A percentile compares a stretch with the other conserved stretches of the same genome.
phyloP scores from a whole-genome alignment of 2,329 filamentous ascomycete species.

The Teratosphaeriaceae sp. region DNA sequence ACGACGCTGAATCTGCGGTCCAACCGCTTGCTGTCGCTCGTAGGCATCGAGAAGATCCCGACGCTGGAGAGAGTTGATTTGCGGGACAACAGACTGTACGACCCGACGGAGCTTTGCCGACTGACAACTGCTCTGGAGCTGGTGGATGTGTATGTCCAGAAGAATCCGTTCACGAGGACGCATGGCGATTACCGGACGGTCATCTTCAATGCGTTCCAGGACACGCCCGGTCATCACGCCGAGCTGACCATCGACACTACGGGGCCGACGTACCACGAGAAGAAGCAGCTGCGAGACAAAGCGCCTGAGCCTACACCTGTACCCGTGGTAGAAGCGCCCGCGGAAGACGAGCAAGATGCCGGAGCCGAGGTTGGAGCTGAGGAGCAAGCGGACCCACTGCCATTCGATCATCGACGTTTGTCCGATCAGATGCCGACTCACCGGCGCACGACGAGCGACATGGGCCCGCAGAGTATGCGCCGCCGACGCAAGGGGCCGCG shows the following conservation, averaged over 20 bases:
- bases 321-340: constrained; percentile 67
- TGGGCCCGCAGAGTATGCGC: constrained; percentile 31
- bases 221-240: constrained; percentile 80
- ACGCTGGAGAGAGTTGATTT: constrained; percentile 87
- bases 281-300: constrained; percentile 75
- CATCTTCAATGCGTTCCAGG: constrained; percentile 94
- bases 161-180: constrained; percentile 86
- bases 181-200: constrained; percentile 78
- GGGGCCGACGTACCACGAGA: constrained; percentile 77
- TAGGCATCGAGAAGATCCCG: constrained; percentile 80
- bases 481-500: constrained; percentile 52
- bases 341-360: constrained; percentile 51
- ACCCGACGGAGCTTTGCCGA: constrained; percentile 83
- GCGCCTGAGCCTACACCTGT: constrained; percentile 68
- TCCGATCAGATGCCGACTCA: constrained; percentile 12
- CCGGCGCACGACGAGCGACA: constrained; percentile 24
- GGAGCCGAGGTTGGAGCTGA: constrained; percentile 5
- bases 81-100: constrained; percentile 82
- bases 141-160: constrained; percentile 83
- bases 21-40: constrained; percentile 80
- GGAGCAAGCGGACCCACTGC: constrained; percentile 3
- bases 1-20: constrained; percentile 85
- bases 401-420: constrained; percentile 6
- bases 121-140: constrained; percentile 88
- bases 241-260: constrained; percentile 84